Base-by-base conservation (phyloP, 2,329 filamentous ascomycete species). In the Verticillium klebahnii region DNA sequence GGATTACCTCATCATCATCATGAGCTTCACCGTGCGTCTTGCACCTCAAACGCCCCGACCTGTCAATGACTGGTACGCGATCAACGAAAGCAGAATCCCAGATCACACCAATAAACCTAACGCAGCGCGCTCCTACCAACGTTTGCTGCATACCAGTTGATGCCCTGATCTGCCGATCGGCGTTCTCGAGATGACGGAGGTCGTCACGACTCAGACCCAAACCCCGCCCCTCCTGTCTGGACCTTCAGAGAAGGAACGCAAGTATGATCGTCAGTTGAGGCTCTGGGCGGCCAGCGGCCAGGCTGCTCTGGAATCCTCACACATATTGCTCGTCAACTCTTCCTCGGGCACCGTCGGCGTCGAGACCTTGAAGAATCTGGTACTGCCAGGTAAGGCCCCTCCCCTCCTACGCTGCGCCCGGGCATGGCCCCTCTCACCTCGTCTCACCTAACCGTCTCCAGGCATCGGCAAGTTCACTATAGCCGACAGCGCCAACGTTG, bases 301-400 rank as follows among this genome's bases (percentile, higher is more conserved):
- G 74, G 85, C 89, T 67, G 94, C 93, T 17, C 83, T 99, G 2
- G 96, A 99, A 75, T 87, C 92, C 61, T 91, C 95, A 25, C 91
- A 96, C 68, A 89, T 99, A n/a, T 85, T 98, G 14, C 83, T 99
- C 5, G 80, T 99, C 64, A 97, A 97, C 75, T 91, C 90, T 1
- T 90, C 92, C 2, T 78, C 89, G n/a, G 94, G 94, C 11, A 91
- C 93, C 2, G 91, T 93, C 37, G 95, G 93, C 15, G 84, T 96
- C 14, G 95, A 99, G 76, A 89, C 93, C 0, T 83, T 99, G 64
- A 99, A 99, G 82, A 99, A 99, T 72, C 85, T 99, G n/a, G 91
- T 99, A 3, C 80, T 99, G 9, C 95, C 95, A 62, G 92, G 88
- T 87, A 75, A 60, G 45, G n/a, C 19, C 45, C 45, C 45, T 50